Evolutionary conservation across 352 stramenopile species (phyloP).

Genomic region (Pythium diclinum): DNA sequence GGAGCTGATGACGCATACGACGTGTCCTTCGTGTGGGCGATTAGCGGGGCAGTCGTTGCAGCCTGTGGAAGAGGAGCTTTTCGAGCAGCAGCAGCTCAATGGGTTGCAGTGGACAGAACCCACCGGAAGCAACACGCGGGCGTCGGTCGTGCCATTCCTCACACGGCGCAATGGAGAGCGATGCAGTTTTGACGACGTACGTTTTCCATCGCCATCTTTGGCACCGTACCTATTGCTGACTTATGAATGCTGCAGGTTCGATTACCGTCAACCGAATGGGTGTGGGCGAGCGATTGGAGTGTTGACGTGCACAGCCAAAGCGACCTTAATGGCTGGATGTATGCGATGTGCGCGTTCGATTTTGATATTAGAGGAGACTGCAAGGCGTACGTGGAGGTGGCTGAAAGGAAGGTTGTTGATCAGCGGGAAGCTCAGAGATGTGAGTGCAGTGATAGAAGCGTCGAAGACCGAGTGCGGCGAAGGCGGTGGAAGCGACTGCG

Average conservation of each 20-base stretch:
- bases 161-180: slow-evolving; percentile 32
- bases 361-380: slow-evolving; percentile 9
- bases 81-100: slow-evolving; percentile 54
- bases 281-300: slow-evolving; percentile 57
- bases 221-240: neutral
- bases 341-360: slow-evolving; percentile 39
- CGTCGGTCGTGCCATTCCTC: slow-evolving; percentile 26
- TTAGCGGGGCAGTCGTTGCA: neutral
- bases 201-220: neutral
- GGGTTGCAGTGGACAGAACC: slow-evolving; percentile 22
- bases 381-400: slow-evolving; percentile 3
- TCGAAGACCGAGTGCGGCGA: slow-evolving; percentile 39
- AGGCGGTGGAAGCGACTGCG: slow-evolving; percentile 58
- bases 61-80: slow-evolving; percentile 45
- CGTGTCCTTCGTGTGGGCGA: slow-evolving; percentile 8
- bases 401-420: neutral
- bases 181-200: slow-evolving; percentile 42
- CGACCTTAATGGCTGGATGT: slow-evolving; percentile 55
- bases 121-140: slow-evolving; percentile 6
- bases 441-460: slow-evolving; percentile 33
- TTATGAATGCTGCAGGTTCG: slow-evolving; percentile 30
- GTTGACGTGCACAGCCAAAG: slow-evolving; percentile 43
- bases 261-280: slow-evolving; percentile 52
- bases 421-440: neutral
- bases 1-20: slow-evolving; percentile 28